A percentile compares a stretch with the other conserved stretches of the same genome.
These are phyloP conservation scores for Bipolaris victoriae DNA, from an alignment of 2,329 filamentous ascomycete species.

Conservation along the genomic window DNA sequence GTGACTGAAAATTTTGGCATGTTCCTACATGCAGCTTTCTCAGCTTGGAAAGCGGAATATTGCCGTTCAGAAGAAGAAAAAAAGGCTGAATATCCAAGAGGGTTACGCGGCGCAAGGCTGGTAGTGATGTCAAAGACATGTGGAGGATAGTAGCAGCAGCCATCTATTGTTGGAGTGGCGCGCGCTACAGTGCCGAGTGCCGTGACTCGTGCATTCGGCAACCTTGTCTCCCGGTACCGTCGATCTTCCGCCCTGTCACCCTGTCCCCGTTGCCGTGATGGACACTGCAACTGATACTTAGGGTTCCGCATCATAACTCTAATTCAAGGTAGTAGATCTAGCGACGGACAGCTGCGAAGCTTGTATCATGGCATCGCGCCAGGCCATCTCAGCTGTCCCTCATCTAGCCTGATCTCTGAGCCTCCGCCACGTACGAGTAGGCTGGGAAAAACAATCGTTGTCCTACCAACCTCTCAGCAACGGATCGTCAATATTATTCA, in stretches of 20 bases:
- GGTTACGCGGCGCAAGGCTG: constrained; percentile 9
- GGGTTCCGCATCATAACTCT: not conserved
- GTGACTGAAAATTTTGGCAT: constrained; percentile 1
- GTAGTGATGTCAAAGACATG: constrained; percentile 18
- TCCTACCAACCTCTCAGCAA: constrained; percentile 9
- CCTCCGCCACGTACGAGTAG: too few relatives aligned
- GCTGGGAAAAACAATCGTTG: constrained; percentile 4
- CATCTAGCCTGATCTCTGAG: not conserved
- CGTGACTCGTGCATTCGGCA: constrained; percentile 15
- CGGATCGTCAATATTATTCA: not conserved
- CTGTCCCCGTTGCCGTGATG: not conserved
- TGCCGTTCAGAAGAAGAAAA: not conserved
- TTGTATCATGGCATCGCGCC: not conserved
- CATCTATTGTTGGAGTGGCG: constrained; percentile 30
- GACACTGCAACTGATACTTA: not conserved
- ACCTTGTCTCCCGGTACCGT: constrained; percentile 9
- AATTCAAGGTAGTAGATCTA: constrained; percentile 3
- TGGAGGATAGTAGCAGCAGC: not conserved
- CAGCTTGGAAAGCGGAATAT: not conserved
- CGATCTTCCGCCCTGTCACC: constrained; percentile 14
- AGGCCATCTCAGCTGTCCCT: not conserved
- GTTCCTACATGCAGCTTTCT: not conserved
- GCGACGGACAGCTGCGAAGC: not conserved
- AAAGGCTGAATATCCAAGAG: not conserved
- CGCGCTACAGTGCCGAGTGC: not conserved